Base-by-base conservation (phyloP, 2,329 filamentous ascomycete genomes). In the Aspergillus aculeatinus region DNA sequence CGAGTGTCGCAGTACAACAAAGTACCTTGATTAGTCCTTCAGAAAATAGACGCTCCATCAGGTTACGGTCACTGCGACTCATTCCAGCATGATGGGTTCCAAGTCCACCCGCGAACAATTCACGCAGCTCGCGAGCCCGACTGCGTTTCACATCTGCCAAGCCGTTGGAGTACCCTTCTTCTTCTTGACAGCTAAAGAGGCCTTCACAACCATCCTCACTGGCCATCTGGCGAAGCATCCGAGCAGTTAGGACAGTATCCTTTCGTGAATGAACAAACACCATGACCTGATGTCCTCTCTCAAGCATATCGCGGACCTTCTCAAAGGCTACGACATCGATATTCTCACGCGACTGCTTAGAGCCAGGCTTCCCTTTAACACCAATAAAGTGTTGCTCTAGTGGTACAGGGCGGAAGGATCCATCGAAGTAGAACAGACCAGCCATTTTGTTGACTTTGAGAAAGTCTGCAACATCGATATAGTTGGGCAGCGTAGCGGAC, bases 201-300 rank as follows among this genome's bases (percentile, higher is more conserved):
- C 96, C 90, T 11, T 87, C 80, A 64, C 89, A 91, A 48, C 87
- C 84, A 44, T 96, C 84, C 35, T 98, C 93, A 2, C 87, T 81
- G 1, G 95, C 95, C 80, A 95, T 92, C 67, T 97, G 89, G 63
- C 90, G 87, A 27, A 99, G 80, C 80, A 89, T 91, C 65, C 90
- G 89, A 50, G 95, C 93, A 1, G 94, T 96, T 63, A 89, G 85
- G 66, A 96, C 87, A 0, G 96, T 99, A 68, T 99, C 96, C 72
- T 96, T 93, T 27, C 95, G 85, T 1, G 94, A 97, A 74, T 99
- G 96, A 11, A 99, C 96, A 75, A 99, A 99, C 0, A 99, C 94
- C 96, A 99, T 99, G 66, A 99, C 85, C 74, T 99, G 95, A 70
- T 99, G 95, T n/a, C 91, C 93, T 60, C 83, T 81, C 71, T 92